These are phyloP conservation scores for Globisporangium okanoganense DNA, from an alignment of 352 stramenopile species.

Conservation along the genomic window DNA sequence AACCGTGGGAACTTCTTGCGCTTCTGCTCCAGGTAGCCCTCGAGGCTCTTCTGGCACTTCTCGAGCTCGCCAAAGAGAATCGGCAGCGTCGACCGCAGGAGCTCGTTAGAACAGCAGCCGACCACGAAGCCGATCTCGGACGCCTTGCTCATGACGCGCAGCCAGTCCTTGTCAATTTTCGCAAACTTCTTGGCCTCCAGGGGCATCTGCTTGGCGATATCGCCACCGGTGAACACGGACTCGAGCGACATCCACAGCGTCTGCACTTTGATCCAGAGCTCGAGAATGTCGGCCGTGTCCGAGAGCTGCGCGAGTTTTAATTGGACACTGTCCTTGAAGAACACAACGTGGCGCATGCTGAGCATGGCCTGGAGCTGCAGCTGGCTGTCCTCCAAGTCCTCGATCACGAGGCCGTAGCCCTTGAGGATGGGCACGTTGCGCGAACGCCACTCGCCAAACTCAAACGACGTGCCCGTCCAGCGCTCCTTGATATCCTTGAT, in stretches of 20 bases:
- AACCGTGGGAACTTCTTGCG: slow-evolving; percentile 89
- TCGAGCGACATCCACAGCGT: slow-evolving; percentile 89
- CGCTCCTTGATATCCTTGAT: slow-evolving; percentile 84
- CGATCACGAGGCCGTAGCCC: slow-evolving; percentile 77
- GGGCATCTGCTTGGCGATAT: slow-evolving; percentile 93
- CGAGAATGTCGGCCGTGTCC: slow-evolving; percentile 86
- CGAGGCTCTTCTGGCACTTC: slow-evolving; percentile 90
- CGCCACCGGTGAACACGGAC: slow-evolving; percentile 89
- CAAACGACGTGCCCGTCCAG: slow-evolving; percentile 73
- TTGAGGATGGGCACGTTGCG: slow-evolving; percentile 69
- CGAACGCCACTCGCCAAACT: slow-evolving; percentile 86
- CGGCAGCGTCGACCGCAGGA: slow-evolving; percentile 79
- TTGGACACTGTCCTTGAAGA: slow-evolving; percentile 83
- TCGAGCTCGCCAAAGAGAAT: slow-evolving; percentile 89
- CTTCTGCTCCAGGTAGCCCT: slow-evolving; percentile 91
- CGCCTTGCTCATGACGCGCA: slow-evolving; percentile 87
- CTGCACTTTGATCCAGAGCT: slow-evolving; percentile 91
- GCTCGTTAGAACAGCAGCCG: slow-evolving; percentile 77
- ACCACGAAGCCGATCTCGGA: slow-evolving; percentile 78
- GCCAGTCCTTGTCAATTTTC: slow-evolving; percentile 92
- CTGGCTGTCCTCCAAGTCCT: slow-evolving; percentile 89
- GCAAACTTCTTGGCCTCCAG: slow-evolving; percentile 91
- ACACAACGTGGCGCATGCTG: slow-evolving; percentile 86
- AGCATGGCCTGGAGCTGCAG: slow-evolving; percentile 87
- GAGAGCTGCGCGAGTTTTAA: slow-evolving; percentile 77